Evolutionary conservation across 1,139 yeast species (phyloP), one percentile per base, ranked within the genome.

Genomic region (Diutina neorugosa): DNA sequence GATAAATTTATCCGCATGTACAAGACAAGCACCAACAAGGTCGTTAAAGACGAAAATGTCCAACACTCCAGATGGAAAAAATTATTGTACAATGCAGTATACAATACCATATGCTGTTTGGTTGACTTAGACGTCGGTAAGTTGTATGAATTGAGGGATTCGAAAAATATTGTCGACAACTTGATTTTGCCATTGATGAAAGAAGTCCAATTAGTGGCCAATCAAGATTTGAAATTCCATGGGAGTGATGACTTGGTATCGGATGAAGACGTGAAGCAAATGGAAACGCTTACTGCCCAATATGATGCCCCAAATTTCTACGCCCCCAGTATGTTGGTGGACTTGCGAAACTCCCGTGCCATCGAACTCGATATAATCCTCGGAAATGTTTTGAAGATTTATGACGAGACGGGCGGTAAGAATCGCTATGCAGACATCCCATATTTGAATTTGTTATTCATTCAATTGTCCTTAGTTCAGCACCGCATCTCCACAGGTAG

Each of bases 241-340:
- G 50, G 40, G n/a, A 27, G 40, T 20, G 4, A 4, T 8, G 40
- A 46, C 14, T 34, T n/a, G 2, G 50, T 46, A 8, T 16, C 19
- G 9, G 50, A 46, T 9, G 50, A n/a, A 4, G 50, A 46, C 16
- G 27, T 46, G 11, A 27, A 7, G 11, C 88, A 88, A 4, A 77
- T 80, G 52, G 71, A 67, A 1, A 61, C 84, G 49, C 78, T 78
- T 11, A 73, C 68, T 43, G 69, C 66, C 3, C 65, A 70, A 49
- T 73, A 76, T 54, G 76, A 79, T 19, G 86, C 81, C 59, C 86
- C 86, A 2, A 67, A 74, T 37, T 82, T 80, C 68, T 84, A 82
- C 63, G 69, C 77, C 44, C 93, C 93, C 0, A 83, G 90, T 16
- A 85, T 84, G 90, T 75, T 81, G 58, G 81, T 86, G n/a, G 95